A percentile compares a stretch with the other conserved stretches of the same genome.
Evolutionary conservation across 225 moss, liverwort and hornwort genomes (phyloP).

Genomic region (Physcomitrium patens): DNA sequence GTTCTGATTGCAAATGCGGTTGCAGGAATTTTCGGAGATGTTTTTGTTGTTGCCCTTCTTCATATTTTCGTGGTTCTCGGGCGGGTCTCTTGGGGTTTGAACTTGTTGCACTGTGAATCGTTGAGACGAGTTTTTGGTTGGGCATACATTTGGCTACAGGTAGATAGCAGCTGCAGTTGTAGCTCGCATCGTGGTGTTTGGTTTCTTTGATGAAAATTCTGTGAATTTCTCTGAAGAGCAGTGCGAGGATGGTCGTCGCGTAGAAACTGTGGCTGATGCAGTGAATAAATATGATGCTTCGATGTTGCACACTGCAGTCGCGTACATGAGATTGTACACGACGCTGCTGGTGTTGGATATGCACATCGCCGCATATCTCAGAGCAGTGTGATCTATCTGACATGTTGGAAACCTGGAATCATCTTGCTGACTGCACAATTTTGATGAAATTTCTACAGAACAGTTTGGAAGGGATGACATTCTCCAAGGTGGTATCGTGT

Average conservation of each 20-base stretch:
- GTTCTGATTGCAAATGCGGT: not conserved
- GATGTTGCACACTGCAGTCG: not conserved
- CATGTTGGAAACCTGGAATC: not conserved
- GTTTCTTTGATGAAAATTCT: not conserved
- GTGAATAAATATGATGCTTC: not conserved
- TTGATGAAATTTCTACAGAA: conserved; percentile 31
- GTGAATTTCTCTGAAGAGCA: not conserved
- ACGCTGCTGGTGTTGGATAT: not conserved
- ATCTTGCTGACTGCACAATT: not conserved
- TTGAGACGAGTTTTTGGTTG: not conserved
- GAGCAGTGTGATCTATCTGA: not conserved
- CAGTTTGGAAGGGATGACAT: conserved; percentile 38
- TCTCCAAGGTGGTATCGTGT: conserved; percentile 58
- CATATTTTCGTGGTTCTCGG: not conserved
- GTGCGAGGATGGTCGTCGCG: not conserved
- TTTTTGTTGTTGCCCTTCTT: not conserved
- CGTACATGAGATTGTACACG: not conserved
- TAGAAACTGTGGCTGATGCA: not conserved
- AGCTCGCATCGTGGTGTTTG: not conserved
- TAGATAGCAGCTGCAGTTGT: not conserved
- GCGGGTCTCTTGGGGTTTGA: not conserved
- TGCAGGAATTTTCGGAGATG: not conserved
- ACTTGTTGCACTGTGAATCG: not conserved
- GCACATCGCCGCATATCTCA: not conserved
- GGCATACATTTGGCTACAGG: not conserved